Evolutionary conservation across 2,329 filamentous ascomycete genomes (phyloP), one percentile per base, ranked within the genome.

Genomic region (Hymenoscyphus occultus): DNA sequence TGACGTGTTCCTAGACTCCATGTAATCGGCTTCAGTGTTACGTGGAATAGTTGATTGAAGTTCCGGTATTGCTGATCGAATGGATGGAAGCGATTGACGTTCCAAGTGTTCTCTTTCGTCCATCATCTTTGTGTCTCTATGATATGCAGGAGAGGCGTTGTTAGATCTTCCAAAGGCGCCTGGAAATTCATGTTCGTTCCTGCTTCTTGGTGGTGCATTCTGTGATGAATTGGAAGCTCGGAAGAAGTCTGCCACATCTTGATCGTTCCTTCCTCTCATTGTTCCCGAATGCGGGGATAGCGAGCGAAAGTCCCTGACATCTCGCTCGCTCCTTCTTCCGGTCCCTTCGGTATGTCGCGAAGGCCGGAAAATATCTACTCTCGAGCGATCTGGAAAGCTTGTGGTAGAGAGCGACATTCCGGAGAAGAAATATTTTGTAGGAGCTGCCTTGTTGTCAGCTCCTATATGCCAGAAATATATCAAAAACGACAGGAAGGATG

Each of bases 51-150:
- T 22, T 3, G 45, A 22, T 51, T 51, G 45, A 51, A 51, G 45
- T 10, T 51, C 45, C 22, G 45, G 45, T n/a, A 51, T 51, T 51
- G 45, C 45, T 51, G 45, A 51, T 51, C 45, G n/a, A 12, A 51
- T 51, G 45, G 45, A 51, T 51, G 45, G 45, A 19, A 51, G 45
- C 12, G 45, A 51, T 19, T 22, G 45, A n/a, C 45, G 45, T 51
- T 51, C 19, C 22, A 19, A 16, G 45, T 22, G n/a, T 12, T 51
- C 45, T 51, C 45, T 51, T 51, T 51, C 45, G 7, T 51, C 45
- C 45, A 19, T 28, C 45, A 51, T 51, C n/a, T 51, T 51, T 51
- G 45, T 22, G 45, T 51, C 45, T 51, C 45, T 51, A n/a, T 12
- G 19, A 35, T 35, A 35, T 6, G 4, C 35, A 51, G 45, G 45